A percentile compares a stretch with the other conserved stretches of the same genome.
These are phyloP conservation scores for Tubosaeta brunneosetosa DNA, from an alignment of 768 basidiomycete genomes.

Conservation along the genomic window DNA sequence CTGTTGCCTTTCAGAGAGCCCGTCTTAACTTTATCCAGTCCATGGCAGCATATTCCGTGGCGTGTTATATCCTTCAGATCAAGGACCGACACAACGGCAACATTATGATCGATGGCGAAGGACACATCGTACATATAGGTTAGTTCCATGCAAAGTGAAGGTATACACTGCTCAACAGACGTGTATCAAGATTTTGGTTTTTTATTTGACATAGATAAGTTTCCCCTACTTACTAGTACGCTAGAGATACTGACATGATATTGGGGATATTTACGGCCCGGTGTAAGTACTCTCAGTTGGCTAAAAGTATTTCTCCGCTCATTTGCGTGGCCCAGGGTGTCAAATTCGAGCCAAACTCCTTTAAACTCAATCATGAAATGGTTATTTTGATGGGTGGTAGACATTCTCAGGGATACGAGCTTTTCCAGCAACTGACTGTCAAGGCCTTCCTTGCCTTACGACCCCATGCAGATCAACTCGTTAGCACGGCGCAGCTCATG, in stretches of 20 bases:
- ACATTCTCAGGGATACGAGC: slow-evolving; percentile 88
- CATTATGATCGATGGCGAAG: slow-evolving; percentile 98
- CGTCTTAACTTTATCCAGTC: slow-evolving; percentile 96
- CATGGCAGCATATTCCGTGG: slow-evolving; percentile 98
- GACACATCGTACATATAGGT: slow-evolving; percentile 97
- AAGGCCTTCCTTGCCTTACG: slow-evolving; percentile 96
- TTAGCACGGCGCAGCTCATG: slow-evolving; percentile 89
- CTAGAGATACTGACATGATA: slow-evolving; percentile 25
- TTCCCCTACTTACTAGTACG: slow-evolving; percentile 1
- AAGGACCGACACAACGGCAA: slow-evolving; percentile 99
- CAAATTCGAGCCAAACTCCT: slow-evolving; percentile 97
- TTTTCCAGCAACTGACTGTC: slow-evolving; percentile 90
- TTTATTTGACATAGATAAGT: slow-evolving; percentile 97
- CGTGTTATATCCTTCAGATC: slow-evolving; percentile 97
- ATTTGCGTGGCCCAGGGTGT: slow-evolving; percentile 61
- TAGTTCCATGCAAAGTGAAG: slow-evolving; percentile 21
- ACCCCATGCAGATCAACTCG: slow-evolving; percentile 88
- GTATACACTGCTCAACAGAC: slow-evolving; percentile 6
- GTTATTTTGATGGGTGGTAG: slow-evolving; percentile 95
- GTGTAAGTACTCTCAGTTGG: slow-evolving; percentile 38
- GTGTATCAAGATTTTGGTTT: slow-evolving; percentile 80
- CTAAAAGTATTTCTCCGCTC: slow-evolving; percentile 1
- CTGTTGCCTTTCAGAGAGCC: slow-evolving; percentile 85
- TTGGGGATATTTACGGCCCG: slow-evolving; percentile 44
- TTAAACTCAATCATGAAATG: slow-evolving; percentile 99